A percentile compares a stretch with the other conserved stretches of the same genome.
Conservation (phyloP, 192 early-diverging fungal species). For the Coemansia sp. region DNA sequence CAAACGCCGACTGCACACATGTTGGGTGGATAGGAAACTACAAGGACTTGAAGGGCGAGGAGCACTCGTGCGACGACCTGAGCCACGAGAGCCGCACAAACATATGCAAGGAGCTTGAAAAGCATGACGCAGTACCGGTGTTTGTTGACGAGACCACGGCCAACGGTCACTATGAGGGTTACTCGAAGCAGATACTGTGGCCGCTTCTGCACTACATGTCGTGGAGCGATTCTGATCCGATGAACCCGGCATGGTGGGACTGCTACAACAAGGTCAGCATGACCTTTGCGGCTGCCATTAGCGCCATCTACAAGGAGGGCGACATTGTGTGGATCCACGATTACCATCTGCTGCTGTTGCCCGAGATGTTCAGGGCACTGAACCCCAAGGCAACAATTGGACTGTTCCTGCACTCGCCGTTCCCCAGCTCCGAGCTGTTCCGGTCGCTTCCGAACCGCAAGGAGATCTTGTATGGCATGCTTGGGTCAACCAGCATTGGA, state of each 20-base stretch:
- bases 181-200: slow-evolving; percentile 96
- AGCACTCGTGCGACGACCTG: slow-evolving; percentile 56
- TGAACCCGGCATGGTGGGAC: slow-evolving; percentile 66
- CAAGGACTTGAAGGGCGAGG: slow-evolving; percentile 58
- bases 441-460: slow-evolving; percentile 81
- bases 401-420: slow-evolving; percentile 94
- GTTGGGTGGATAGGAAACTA: slow-evolving; percentile 75
- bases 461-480: slow-evolving; percentile 80
- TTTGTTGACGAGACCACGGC: slow-evolving; percentile 72
- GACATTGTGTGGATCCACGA: slow-evolving; percentile 86
- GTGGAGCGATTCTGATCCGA: slow-evolving; percentile 73
- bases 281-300: slow-evolving; percentile 71
- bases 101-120: slow-evolving; percentile 57
- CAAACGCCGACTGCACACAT: slow-evolving; percentile 61
- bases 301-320: slow-evolving; percentile 74
- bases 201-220: slow-evolving; percentile 94
- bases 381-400: slow-evolving; percentile 83
- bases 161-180: slow-evolving; percentile 91
- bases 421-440: slow-evolving; percentile 94
- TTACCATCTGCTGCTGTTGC: slow-evolving; percentile 92
- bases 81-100: slow-evolving; percentile 55
- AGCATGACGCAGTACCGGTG: slow-evolving; percentile 68
- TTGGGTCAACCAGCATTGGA: slow-evolving; percentile 90
- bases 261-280: slow-evolving; percentile 82
- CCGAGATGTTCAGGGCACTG: slow-evolving; percentile 75